Evolutionary conservation across 1,139 yeast species (phyloP), one percentile per base, ranked within the genome.

Genomic region (Lodderomyces elongisporus): DNA sequence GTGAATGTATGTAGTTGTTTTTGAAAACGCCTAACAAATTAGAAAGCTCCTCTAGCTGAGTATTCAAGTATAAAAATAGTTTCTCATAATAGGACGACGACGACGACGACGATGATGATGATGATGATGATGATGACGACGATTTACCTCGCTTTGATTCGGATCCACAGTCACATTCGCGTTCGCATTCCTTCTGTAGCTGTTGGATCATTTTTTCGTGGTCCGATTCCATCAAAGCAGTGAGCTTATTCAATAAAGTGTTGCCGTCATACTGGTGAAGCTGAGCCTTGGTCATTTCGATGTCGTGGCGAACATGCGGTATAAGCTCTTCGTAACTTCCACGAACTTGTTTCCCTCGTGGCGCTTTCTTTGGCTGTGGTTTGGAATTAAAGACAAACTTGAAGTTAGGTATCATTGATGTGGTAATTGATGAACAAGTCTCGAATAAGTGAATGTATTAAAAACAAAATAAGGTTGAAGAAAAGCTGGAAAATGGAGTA

Each of bases 1-100:
- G 29, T 5, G 43, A 40, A 22, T 42, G 45, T 17, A 39, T 34
- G 23, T 52, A 47, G 37, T 52, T 53, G 34, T 52, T 52, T 35
- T 47, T 44, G 35, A 52, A 41, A 13, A 50, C 41, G n/a, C 48
- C 54, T 18, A 51, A 31, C n/a, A 56, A 39, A 29, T 47, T 41
- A 10, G 40, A 35, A 32, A 45, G 51, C 23, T 55, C 60, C 10
- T 35, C 39, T 14, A 53, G 34, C 5, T 48, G 47, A 14, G 34
- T 33, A 32, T 47, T 51, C 37, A 48, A 47, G 14, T 44, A 27
- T 14, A 38, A 36, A 7, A 52, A 38, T 14, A 53, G 41, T 30
- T 43, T 45, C 7, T 31, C 33, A 12, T 51, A 20, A 20, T 8
- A 20, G 22, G 22, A 7, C n/a, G n/a, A n/a, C n/a, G n/a, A n/a